phyloP scores from a whole-genome alignment of 1,284 basidiomycete genomes.

The Coniferiporia weirii region DNA sequence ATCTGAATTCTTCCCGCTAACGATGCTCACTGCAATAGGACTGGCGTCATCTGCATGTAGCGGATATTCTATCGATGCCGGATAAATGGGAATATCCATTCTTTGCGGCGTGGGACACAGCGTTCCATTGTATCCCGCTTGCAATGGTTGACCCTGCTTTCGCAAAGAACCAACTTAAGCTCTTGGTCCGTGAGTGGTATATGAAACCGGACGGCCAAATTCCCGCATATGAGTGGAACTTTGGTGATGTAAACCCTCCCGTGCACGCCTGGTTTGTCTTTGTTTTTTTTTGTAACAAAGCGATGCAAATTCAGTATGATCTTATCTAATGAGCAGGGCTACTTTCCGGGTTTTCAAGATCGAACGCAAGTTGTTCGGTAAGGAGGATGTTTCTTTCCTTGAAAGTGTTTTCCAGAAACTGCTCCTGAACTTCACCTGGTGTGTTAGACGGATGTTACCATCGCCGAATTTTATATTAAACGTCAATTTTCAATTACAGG shows the following conservation, averaged over 20 bases:
- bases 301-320: neutral
- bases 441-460: constrained; percentile 20
- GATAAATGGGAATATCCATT: constrained; percentile 99
- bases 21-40: constrained; percentile 43
- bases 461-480: neutral
- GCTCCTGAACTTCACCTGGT: constrained; percentile 96
- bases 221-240: constrained; percentile 99
- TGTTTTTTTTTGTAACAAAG: neutral
- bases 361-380: constrained; percentile 90
- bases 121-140: constrained; percentile 97
- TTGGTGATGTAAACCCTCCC: constrained; percentile 93
- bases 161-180: constrained; percentile 95
- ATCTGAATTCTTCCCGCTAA: neutral
- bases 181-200: constrained; percentile 98
- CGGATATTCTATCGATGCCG: constrained; percentile 97
- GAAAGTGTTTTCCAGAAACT: constrained; percentile 99
- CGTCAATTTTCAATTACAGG: constrained; percentile 36
- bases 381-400: constrained; percentile 87
- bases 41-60: constrained; percentile 93
- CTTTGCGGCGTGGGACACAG: constrained; percentile 93
- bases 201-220: constrained; percentile 98
- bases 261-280: constrained; percentile 84
- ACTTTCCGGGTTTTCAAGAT: constrained; percentile 98
- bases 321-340: constrained; percentile 48
- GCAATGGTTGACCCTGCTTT: constrained; percentile 93